Percentiles rank a stretch among this genome's conserved stretches.
These are phyloP conservation scores for Fagopyrum esculentum DNA, from an alignment of 148 eudicot species.

Conservation along the genomic window DNA sequence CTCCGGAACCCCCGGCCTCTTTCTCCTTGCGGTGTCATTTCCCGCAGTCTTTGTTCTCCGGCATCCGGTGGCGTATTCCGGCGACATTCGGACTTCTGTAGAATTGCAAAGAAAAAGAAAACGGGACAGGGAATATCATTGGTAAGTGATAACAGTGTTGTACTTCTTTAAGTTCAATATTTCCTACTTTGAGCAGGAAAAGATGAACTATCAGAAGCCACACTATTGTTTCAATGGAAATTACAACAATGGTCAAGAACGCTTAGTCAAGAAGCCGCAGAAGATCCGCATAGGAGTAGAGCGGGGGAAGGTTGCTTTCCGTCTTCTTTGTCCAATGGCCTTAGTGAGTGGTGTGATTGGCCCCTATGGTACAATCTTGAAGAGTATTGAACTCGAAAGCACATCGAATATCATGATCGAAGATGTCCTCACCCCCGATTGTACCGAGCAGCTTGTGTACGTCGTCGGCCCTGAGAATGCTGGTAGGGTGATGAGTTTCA, in stretches of 20 bases:
- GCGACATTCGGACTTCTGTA: no score
- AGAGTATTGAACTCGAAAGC: conserved; percentile 22
- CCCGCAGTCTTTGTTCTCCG: neutral
- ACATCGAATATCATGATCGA: conserved; percentile 26
- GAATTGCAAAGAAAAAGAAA: no score
- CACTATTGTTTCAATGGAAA: neutral
- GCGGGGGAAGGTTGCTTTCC: conserved; percentile 28
- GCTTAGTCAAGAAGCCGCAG: neutral
- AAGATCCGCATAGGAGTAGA: neutral
- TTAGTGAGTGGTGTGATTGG: conserved; percentile 43
- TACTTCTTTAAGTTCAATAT: no score
- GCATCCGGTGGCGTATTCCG: neutral
- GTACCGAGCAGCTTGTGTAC: conserved; percentile 27
- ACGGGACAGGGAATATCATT: no score
- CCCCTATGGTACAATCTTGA: conserved; percentile 26
- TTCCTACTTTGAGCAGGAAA: neutral
- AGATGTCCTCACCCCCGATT: conserved; percentile 10
- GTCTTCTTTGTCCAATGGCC: conserved; percentile 33
- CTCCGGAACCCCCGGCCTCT: no score
- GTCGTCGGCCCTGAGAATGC: conserved; percentile 17
- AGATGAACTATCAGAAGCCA: neutral
- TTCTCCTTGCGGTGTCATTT: no score
- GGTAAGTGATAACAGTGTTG: no score
- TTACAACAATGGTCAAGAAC: neutral
- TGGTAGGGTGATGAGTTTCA: conserved; percentile 12